These are phyloP conservation scores for Saturnispora gosingensis DNA, from an alignment of 805 yeast species.

Conservation along the genomic window DNA sequence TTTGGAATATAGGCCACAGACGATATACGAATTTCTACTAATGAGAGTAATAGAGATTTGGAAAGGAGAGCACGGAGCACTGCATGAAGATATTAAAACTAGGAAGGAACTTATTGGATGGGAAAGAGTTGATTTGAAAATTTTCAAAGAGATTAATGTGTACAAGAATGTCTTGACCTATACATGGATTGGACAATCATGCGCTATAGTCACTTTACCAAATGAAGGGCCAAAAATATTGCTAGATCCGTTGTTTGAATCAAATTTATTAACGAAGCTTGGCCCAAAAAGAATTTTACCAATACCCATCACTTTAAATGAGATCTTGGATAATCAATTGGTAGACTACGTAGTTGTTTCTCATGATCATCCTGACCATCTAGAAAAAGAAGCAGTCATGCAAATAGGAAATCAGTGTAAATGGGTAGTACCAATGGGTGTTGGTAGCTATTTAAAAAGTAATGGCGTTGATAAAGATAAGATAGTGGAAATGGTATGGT, in stretches of 20 bases:
- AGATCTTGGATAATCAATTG: constrained; percentile 38
- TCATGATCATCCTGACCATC: constrained; percentile 94
- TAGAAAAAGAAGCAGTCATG: constrained; percentile 54
- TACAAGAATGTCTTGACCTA: constrained; percentile 42
- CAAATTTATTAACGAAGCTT: constrained; percentile 49
- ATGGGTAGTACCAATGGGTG: constrained; percentile 87
- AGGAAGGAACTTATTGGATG: constrained; percentile 53
- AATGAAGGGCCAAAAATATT: constrained; percentile 51
- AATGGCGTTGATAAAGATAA: constrained; percentile 43
- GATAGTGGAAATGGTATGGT: constrained; percentile 82
- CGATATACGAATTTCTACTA: constrained; percentile 72
- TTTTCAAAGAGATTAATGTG: constrained; percentile 23
- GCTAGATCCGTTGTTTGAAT: constrained; percentile 77
- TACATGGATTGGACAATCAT: constrained; percentile 94
- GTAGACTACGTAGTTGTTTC: constrained; percentile 74
- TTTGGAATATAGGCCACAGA: constrained; percentile 81
- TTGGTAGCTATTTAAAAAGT: constrained; percentile 47
- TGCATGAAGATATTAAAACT: constrained; percentile 39
- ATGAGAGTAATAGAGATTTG: constrained; percentile 60
- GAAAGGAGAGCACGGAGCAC: constrained; percentile 40
- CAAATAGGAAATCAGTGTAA: constrained; percentile 49
- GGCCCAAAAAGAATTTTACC: constrained; percentile 84
- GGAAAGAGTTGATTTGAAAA: constrained; percentile 44
- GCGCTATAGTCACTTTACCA: constrained; percentile 51
- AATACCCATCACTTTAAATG: constrained; percentile 58